Evolutionary conservation across 345 rosid species (phyloP).

Genomic region (Corchorus capsularis): DNA sequence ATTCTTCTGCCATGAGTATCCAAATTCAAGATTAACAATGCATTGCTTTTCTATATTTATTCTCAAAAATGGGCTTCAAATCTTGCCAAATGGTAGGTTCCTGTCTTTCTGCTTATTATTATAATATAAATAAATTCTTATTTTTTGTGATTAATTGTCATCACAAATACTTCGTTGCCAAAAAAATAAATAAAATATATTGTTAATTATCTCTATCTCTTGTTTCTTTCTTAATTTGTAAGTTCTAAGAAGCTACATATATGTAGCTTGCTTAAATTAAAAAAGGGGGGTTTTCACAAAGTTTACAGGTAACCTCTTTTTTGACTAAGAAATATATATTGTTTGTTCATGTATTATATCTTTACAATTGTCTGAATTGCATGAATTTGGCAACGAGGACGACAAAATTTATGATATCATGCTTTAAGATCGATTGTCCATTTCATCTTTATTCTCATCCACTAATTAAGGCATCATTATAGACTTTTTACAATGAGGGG

Average conservation of each 20-base stretch:
- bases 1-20: neutral
- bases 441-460: neutral
- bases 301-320: neutral
- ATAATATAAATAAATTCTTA: too few species aligned
- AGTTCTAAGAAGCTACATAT: slow-evolving; percentile 14
- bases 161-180: neutral
- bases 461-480: neutral
- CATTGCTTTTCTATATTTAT: neutral
- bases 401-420: neutral
- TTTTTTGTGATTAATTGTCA: neutral
- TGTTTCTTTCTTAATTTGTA: slow-evolving; percentile 30
- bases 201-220: neutral
- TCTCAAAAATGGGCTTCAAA: neutral
- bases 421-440: neutral
- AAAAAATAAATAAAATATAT: neutral
- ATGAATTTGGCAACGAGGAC: neutral
- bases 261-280: too few species aligned
- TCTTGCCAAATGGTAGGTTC: neutral
- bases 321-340: slow-evolving; percentile 3
- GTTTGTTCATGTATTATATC: neutral
- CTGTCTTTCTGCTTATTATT: neutral
- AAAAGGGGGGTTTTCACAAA: neutral
- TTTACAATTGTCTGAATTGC: neutral
- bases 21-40: neutral
- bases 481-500: neutral